phyloP scores from a whole-genome alignment of 345 rosid species.

The Euphorbia lathyris region DNA sequence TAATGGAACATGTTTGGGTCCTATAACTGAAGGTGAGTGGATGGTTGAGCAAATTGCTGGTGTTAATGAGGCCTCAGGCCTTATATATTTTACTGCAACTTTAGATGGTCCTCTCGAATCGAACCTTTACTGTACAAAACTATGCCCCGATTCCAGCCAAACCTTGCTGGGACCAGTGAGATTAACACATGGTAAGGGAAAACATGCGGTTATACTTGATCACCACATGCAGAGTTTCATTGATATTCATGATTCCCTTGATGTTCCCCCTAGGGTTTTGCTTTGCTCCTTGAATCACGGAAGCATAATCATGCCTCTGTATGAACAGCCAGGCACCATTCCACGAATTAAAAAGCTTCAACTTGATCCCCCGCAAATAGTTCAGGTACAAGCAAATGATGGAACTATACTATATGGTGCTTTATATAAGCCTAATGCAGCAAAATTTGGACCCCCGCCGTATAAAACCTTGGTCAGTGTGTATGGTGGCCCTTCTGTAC shows the following conservation, averaged over 20 bases:
- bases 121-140: conserved; percentile 60
- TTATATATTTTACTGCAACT: conserved; percentile 79
- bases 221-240: conserved; percentile 78
- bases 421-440: conserved; percentile 66
- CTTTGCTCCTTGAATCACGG: conserved; percentile 70
- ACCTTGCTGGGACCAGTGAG: conserved; percentile 47
- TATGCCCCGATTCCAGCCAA: conserved; percentile 38
- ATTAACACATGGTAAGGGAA: conserved; percentile 81
- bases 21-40: conserved; percentile 86
- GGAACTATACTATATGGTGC: conserved; percentile 76
- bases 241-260: conserved; percentile 81
- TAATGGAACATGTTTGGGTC: conserved; percentile 68
- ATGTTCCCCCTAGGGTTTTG: conserved; percentile 63
- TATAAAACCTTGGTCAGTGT: conserved; percentile 81
- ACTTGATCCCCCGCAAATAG: conserved; percentile 75
- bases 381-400: conserved; percentile 63
- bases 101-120: conserved; percentile 75
- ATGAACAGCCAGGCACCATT: conserved; percentile 58
- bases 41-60: conserved; percentile 92
- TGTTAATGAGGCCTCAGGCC: conserved; percentile 59
- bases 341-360: conserved; percentile 53
- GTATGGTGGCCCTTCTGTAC: conserved; percentile 88
- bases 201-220: conserved; percentile 75
- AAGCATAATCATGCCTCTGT: conserved; percentile 51
- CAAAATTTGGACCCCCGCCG: conserved; percentile 86